These are phyloP conservation scores for Pleoardoris graminearum DNA, from an alignment of 2,329 filamentous ascomycete genomes.

Conservation along the genomic window DNA sequence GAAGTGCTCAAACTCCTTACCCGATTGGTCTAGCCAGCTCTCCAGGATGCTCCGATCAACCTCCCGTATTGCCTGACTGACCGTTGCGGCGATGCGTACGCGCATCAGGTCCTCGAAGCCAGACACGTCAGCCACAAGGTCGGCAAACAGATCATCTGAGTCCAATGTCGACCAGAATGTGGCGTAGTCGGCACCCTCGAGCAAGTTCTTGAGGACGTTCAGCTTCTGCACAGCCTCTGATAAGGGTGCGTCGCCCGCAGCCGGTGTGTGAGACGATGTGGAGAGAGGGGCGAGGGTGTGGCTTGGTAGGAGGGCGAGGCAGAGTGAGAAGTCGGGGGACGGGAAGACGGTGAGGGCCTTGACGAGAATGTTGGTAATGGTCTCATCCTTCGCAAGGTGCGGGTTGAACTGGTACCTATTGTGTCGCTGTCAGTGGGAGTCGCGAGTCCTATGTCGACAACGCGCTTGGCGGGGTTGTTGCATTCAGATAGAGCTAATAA, in stretches of 20 bases:
- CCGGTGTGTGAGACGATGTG: slow-evolving; percentile 52
- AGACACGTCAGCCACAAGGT: slow-evolving; percentile 88
- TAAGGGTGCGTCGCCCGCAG: slow-evolving; percentile 67
- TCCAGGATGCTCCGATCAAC: slow-evolving; percentile 58
- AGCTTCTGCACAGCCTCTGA: slow-evolving; percentile 91
- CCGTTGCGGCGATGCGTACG: slow-evolving; percentile 82
- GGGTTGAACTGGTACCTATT: slow-evolving; percentile 98
- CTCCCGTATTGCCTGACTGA: slow-evolving; percentile 83
- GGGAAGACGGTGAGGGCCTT: slow-evolving; percentile 98
- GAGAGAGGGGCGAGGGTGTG: slow-evolving; percentile 69
- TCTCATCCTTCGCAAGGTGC: slow-evolving; percentile 93
- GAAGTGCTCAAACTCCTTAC: slow-evolving; percentile 54
- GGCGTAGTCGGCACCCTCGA: slow-evolving; percentile 87
- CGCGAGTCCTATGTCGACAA: not conserved
- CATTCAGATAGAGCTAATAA: slow-evolving; percentile 77
- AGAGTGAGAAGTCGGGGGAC: slow-evolving; percentile 90
- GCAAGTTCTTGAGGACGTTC: slow-evolving; percentile 78
- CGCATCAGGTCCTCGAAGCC: slow-evolving; percentile 96
- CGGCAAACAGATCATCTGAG: slow-evolving; percentile 92
- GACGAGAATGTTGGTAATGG: slow-evolving; percentile 98
- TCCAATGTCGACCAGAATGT: slow-evolving; percentile 93
- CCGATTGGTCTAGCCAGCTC: slow-evolving; percentile 54
- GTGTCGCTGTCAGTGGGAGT: slow-evolving; percentile 8
- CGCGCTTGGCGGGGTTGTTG: slow-evolving; percentile 8
- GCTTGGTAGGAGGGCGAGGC: slow-evolving; percentile 89